phyloP scores from a whole-genome alignment of 139 green algal species.

The Haematococcus sp. region DNA sequence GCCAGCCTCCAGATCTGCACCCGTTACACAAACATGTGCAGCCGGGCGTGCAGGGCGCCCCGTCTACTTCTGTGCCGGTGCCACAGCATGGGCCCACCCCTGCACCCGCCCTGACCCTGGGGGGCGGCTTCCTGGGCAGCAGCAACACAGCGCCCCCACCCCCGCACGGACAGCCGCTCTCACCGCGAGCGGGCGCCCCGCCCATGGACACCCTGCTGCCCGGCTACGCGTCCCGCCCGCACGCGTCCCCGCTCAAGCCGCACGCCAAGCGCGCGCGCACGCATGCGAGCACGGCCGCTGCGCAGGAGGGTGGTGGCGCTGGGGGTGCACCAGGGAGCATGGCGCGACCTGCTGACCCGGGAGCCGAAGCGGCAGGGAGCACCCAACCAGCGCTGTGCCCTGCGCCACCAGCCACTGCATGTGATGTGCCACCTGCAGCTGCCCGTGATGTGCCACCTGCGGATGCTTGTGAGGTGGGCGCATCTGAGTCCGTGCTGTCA shows the following conservation, averaged over 20 bases:
- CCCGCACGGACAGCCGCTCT: too few relatives aligned
- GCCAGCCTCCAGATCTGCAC: too few relatives aligned
- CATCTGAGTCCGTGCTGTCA: not conserved
- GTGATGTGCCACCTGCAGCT: not conserved
- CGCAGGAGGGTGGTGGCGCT: not conserved
- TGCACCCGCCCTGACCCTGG: too few relatives aligned
- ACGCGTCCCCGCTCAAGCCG: not conserved
- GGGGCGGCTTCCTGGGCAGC: too few relatives aligned
- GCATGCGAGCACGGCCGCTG: not conserved
- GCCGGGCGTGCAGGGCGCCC: too few relatives aligned
- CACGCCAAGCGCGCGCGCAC: not conserved
- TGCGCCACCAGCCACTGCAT: not conserved
- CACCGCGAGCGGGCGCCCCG: too few relatives aligned
- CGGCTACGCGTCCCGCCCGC: not conserved
- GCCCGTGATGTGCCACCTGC: not conserved
- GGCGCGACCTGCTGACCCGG: not conserved
- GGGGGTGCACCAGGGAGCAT: not conserved
- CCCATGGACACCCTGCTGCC: conserved; percentile 2
- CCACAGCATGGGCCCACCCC: too few relatives aligned
- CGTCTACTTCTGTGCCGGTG: too few relatives aligned
- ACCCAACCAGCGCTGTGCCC: not conserved
- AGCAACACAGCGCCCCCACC: too few relatives aligned
- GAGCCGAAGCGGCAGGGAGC: not conserved
- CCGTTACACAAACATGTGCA: too few relatives aligned
- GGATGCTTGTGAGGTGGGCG: not conserved